Evolutionary conservation across 1,284 basidiomycete species (phyloP), one percentile per base, ranked within the genome.

Genomic region (Ganoderma multipileum): DNA sequence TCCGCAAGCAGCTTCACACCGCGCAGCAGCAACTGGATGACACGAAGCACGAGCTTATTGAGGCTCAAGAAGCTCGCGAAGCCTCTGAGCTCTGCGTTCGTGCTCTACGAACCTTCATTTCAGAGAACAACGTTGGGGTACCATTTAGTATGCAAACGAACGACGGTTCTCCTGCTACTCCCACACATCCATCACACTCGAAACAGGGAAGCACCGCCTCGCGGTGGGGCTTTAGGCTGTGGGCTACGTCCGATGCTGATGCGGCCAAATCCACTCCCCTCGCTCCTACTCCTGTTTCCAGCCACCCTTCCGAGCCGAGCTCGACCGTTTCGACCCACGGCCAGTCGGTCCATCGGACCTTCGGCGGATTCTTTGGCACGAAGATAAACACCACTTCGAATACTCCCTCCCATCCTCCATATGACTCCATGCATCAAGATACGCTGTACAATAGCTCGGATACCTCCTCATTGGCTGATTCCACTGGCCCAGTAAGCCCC

Each of bases 51-150:
- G 91, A 94, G 69, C 81, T 96, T 28, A 81, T 79, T 36, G 95
- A 97, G 75, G 86, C 91, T 1, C 91, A 88, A 68, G 96, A 98
- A 78, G 95, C 94, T 2, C 86, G 89, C 57, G 89, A 94, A 75
- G 96, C 96, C 9, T 94, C 91, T n/a, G 95, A 98, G 73, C 87
- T 86, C 2, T 96, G 95, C 76, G 89, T 94, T 69, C 89, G 88
- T 66, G 93, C 93, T 0, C 82, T 98, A 42, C 86, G 95, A 47
- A 92, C 91, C 66, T 98, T 95, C 77, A 96, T 98, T 74, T 89
- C 90, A 28, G 90, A 93, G 73, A 88, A 91, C 76, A 88, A 88
- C 64, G 83, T 92, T 50, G 87, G 87, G 4, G 77, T 79, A 60
- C 69, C 76, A n/a, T 66, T 74, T 20, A 52, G 71, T 3, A 63